phyloP scores from a whole-genome alignment of 495 filamentous ascomycete genomes.

The Podospora tetraspora region DNA sequence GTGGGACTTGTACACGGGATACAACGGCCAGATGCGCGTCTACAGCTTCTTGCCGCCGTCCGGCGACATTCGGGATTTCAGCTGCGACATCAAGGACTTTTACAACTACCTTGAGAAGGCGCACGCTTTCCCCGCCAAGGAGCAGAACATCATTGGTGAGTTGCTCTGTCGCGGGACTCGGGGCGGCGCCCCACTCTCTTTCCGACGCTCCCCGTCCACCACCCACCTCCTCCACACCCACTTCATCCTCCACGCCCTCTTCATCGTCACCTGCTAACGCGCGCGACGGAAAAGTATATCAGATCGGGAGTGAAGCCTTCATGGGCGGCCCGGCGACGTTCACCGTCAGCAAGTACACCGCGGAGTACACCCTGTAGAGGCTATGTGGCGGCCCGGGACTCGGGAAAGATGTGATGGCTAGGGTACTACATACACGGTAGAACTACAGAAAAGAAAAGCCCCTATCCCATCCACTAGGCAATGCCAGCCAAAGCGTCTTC shows the following conservation, averaged over 20 bases:
- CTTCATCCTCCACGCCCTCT: too few relatives aligned
- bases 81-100: slow-evolving; percentile 40
- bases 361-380: not conserved
- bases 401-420: not conserved
- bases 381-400: too few relatives aligned
- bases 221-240: too few relatives aligned
- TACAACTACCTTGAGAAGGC: slow-evolving; percentile 37
- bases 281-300: not conserved
- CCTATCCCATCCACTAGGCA: too few relatives aligned
- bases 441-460: too few relatives aligned
- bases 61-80: slow-evolving; percentile 30
- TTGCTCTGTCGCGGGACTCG: not conserved
- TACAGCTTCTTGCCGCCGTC: slow-evolving; percentile 42
- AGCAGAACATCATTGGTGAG: slow-evolving; percentile 46
- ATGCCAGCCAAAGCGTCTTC: too few relatives aligned
- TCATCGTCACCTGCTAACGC: too few relatives aligned
- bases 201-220: too few relatives aligned
- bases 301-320: slow-evolving; percentile 43
- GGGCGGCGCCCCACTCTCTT: too few relatives aligned
- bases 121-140: slow-evolving; percentile 33
- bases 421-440: too few relatives aligned
- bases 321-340: slow-evolving; percentile 25
- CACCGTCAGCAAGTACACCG: not conserved
- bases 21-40: slow-evolving; percentile 36
- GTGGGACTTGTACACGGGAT: slow-evolving; percentile 39